phyloP scores from a whole-genome alignment of 2,329 filamentous ascomycete species.

The Volutella citrinella region DNA sequence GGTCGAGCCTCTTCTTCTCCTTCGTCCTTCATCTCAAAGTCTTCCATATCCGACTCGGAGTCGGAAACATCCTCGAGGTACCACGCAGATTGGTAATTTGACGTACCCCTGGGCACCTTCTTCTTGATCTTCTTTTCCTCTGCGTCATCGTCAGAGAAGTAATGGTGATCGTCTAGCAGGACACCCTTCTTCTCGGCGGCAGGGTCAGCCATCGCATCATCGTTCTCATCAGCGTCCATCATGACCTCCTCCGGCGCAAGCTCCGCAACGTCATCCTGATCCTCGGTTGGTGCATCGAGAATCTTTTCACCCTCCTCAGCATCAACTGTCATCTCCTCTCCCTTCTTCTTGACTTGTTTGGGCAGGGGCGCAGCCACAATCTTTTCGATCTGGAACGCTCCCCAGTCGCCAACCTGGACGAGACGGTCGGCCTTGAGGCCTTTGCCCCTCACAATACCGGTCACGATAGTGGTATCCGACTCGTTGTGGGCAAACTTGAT shows the following conservation, averaged over 20 bases:
- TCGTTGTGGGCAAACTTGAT: slow-evolving; percentile 65
- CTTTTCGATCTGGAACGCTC: slow-evolving; percentile 86
- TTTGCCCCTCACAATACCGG: slow-evolving; percentile 81
- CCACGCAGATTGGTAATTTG: slow-evolving; percentile 92
- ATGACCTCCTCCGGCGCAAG: slow-evolving; percentile 82
- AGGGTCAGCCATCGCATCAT: slow-evolving; percentile 32
- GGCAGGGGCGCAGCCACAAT: slow-evolving; percentile 74
- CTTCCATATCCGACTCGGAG: slow-evolving; percentile 81
- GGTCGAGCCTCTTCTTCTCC: slow-evolving; percentile 59
- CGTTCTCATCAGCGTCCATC: slow-evolving; percentile 64
- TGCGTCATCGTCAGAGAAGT: slow-evolving; percentile 80
- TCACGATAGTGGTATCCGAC: slow-evolving; percentile 67
- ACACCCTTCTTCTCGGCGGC: slow-evolving; percentile 73
- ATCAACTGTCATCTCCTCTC: slow-evolving; percentile 69
- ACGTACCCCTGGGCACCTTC: slow-evolving; percentile 84
- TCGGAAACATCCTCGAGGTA: slow-evolving; percentile 78
- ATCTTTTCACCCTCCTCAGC: slow-evolving; percentile 57
- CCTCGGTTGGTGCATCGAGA: slow-evolving; percentile 70
- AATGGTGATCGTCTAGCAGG: slow-evolving; percentile 92
- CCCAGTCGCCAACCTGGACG: slow-evolving; percentile 90
- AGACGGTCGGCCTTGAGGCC: slow-evolving; percentile 86
- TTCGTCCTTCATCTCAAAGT: slow-evolving; percentile 57
- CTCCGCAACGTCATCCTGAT: slow-evolving; percentile 78
- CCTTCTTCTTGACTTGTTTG: slow-evolving; percentile 57
- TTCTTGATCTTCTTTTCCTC: slow-evolving; percentile 54